Evolutionary conservation across 2,329 filamentous ascomycete species (phyloP).

Genomic region (Ceratocystis albifundus): DNA sequence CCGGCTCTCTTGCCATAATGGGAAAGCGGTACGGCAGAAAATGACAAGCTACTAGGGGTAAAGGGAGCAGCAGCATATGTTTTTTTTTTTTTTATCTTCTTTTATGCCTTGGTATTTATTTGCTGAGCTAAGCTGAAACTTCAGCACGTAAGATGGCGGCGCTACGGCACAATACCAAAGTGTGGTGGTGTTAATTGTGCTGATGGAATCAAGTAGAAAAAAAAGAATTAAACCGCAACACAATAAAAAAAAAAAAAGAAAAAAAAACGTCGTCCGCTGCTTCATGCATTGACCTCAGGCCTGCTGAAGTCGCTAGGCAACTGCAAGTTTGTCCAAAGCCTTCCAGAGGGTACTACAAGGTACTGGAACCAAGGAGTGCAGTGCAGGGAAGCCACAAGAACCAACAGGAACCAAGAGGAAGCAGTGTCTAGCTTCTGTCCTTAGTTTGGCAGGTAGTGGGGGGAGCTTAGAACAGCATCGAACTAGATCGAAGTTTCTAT

Average conservation of each 20-base stretch:
- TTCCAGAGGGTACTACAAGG: background rate
- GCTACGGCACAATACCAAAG: background rate
- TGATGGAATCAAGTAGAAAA: constrained; percentile 1
- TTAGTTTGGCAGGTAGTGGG: constrained; percentile 19
- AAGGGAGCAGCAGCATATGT: background rate
- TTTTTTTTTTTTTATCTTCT: background rate
- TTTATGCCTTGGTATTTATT: background rate
- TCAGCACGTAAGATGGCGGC: background rate
- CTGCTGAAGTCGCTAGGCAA: background rate
- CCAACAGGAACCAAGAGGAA: background rate
- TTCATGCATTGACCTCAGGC: background rate
- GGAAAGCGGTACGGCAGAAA: constrained; percentile 5
- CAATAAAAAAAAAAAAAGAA: background rate
- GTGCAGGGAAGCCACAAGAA: background rate
- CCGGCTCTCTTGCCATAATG: background rate
- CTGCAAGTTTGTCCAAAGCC: background rate
- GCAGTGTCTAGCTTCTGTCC: constrained; percentile 9
- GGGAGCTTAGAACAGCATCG: constrained; percentile 34
- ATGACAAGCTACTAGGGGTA: background rate
- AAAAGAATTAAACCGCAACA: background rate
- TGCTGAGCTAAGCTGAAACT: background rate
- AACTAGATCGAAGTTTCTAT: constrained; percentile 33
- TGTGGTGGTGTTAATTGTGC: background rate
- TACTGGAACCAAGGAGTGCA: constrained; percentile 1
- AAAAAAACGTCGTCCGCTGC: background rate